Percentiles rank a stretch among this genome's conserved stretches.
Conservation (phyloP, 306 rosid species). For the Sicyos baderoa region DNA sequence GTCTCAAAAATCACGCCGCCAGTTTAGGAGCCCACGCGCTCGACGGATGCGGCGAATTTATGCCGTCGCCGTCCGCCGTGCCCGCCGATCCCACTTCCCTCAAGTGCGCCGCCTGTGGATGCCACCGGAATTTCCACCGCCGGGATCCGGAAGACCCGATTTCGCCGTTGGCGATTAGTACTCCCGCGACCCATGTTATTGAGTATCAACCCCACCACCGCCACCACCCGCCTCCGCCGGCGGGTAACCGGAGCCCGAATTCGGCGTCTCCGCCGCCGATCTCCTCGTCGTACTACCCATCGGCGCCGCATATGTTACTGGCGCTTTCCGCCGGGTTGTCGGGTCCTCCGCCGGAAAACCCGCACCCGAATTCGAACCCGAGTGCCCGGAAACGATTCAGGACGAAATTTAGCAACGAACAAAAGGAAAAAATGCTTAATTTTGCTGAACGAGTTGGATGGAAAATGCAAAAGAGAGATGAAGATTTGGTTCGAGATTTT, state of each 20-base stretch:
- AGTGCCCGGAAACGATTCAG: slow-evolving; percentile 52
- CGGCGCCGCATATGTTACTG: slow-evolving; percentile 90
- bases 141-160: slow-evolving; percentile 71
- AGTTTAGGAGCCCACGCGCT: slow-evolving; percentile 72
- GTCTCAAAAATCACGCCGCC: slow-evolving; percentile 88
- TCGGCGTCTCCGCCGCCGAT: slow-evolving; percentile 95
- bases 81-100: slow-evolving; percentile 66
- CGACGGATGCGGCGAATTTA: slow-evolving; percentile 93
- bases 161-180: slow-evolving; percentile 13
- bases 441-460: slow-evolving; percentile 77
- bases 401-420: slow-evolving; percentile 65
- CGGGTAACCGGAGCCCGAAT: slow-evolving; percentile 47
- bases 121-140: slow-evolving; percentile 98
- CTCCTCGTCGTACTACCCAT: slow-evolving; percentile 85
- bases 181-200: slow-evolving; percentile 19
- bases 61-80: slow-evolving; percentile 61
- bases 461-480: slow-evolving; percentile 95
- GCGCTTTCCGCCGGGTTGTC: slow-evolving; percentile 58
- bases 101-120: slow-evolving; percentile 94
- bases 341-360: background rate
- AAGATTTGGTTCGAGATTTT: slow-evolving; percentile 48
- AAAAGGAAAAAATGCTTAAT: slow-evolving; percentile 71
- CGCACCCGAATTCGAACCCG: slow-evolving; percentile 12
- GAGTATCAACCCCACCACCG: slow-evolving; percentile 39
- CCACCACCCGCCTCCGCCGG: slow-evolving; percentile 33